Evolutionary conservation across 2,329 filamentous ascomycete genomes (phyloP).

Genomic region (Colletotrichum sp.): DNA sequence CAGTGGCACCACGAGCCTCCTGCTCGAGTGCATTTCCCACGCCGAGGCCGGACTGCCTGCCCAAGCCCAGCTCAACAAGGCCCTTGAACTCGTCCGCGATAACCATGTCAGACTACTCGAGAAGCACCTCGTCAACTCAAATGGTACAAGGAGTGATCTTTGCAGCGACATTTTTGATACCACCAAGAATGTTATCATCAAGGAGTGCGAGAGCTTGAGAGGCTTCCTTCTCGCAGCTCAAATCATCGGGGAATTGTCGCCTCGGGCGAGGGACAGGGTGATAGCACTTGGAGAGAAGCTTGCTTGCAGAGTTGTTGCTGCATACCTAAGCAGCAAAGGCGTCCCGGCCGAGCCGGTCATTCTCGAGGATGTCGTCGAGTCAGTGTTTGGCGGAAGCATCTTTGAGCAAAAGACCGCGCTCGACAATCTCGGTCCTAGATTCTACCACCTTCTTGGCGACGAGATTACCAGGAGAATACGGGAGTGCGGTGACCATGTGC

Average conservation of each 20-base stretch:
- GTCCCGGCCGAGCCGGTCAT: constrained; percentile 31
- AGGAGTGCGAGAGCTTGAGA: constrained; percentile 79
- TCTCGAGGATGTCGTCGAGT: constrained; percentile 67
- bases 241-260: constrained; percentile 76
- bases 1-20: constrained; percentile 94
- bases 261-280: constrained; percentile 82
- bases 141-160: constrained; percentile 79
- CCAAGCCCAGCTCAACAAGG: constrained; percentile 7
- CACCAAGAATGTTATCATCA: constrained; percentile 65
- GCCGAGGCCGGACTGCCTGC: constrained; percentile 44
- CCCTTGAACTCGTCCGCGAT: constrained; percentile 1
- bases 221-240: constrained; percentile 72
- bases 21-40: constrained; percentile 9
- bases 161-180: constrained; percentile 81
- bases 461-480: constrained; percentile 68
- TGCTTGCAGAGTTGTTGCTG: constrained; percentile 91
- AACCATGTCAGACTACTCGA: constrained; percentile 4
- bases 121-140: constrained; percentile 66
- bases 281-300: constrained; percentile 96
- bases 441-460: constrained; percentile 70
- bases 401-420: constrained; percentile 71
- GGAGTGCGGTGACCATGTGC: constrained; percentile 70
- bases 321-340: constrained; percentile 76
- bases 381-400: constrained; percentile 89
- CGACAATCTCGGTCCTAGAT: constrained; percentile 66